Percentiles rank a stretch among this genome's conserved stretches.
Conservation (phyloP, 192 early-diverging fungal species). For the Neocallimastix lanati region DNA sequence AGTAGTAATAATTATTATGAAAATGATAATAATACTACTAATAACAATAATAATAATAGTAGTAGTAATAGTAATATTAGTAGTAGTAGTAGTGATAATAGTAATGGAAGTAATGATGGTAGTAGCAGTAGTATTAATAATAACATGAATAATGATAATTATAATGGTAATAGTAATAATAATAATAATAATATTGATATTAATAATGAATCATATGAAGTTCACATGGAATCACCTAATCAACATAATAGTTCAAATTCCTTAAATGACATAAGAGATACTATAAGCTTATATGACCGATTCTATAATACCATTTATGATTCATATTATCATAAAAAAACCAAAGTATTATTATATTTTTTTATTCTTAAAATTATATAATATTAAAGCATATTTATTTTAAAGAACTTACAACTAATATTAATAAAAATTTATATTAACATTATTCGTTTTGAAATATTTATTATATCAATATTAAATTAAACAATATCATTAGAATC, state of each 20-base stretch:
- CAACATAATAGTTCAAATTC: background rate
- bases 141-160: background rate
- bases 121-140: background rate
- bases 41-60: background rate
- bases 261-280: background rate
- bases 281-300: background rate
- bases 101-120: background rate
- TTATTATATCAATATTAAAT: no score
- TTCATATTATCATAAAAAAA: background rate
- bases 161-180: background rate
- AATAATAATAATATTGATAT: background rate
- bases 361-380: no score
- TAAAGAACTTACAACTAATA: no score
- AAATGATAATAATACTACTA: background rate
- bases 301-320: background rate
- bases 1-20: no score
- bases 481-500: background rate
- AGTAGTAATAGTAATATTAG: background rate
- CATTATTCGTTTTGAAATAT: no score
- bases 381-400: no score
- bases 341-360: background rate
- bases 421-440: no score
- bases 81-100: background rate
- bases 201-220: background rate
- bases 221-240: background rate